Evolutionary conservation across 257 asterid species (phyloP), one percentile per base, ranked within the genome.

Genomic region (Orobanche coerulescens): DNA sequence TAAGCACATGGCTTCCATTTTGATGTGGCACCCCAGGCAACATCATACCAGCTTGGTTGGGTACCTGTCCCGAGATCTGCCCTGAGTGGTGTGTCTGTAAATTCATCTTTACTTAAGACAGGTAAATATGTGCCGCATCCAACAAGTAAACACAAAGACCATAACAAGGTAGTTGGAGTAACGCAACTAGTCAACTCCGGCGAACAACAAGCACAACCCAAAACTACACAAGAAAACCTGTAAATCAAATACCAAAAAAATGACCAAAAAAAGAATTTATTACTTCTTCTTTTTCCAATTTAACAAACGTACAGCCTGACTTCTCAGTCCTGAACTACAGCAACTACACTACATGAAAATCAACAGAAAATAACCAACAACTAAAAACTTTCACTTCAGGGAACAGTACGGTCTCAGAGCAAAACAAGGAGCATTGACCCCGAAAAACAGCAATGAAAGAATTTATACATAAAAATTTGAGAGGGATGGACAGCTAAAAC

Each of bases 11-110:
- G 72, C 72, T 85, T 62, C 85, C 95, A 77, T 66, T 85, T 73
- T 79, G 96, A 71, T 79, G 94, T 33, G 75, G 70, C 28, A 74
- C 48, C 37, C 77, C 85, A 56, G 86, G 77, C 73, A 83, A 76
- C 65, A 81, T 50, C 50, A 64, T 19, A 50, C 81, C 83, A 73
- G 81, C 74, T 69, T 79, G 92, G 62, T 72, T 86, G 59, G 84
- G 72, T 51, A 77, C 80, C 75, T 86, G 89, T 39, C 87, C 95
- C 1, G 85, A 68, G 56, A 81, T 71, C 80, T 79, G 86, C 56
- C 89, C 89, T 11, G 95, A 60, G 66, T 76, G 82, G 49, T 76
- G 90, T 0, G 79, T 73, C 65, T 80, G 95, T 44, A 81, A 61
- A 78, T 82, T 83, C 95, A 86, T 83, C 64, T 71, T 66, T 73